These are phyloP conservation scores for Chalaropsis thielavioides DNA, from an alignment of 2,329 filamentous ascomycete species.

Conservation along the genomic window DNA sequence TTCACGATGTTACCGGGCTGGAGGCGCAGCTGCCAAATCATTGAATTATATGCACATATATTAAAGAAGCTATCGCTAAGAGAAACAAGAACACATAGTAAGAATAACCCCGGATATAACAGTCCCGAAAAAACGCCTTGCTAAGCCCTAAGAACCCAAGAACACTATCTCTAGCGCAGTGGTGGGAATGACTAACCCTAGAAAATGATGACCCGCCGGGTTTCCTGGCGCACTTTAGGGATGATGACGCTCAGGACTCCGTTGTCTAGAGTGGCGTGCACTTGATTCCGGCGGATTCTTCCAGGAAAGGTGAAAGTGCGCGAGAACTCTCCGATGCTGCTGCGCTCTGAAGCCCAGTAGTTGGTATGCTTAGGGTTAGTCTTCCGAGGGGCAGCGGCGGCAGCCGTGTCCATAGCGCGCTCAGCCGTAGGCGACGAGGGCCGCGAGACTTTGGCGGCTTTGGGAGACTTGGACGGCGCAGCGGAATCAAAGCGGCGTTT, in stretches of 20 bases:
- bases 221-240: slow-evolving; percentile 36
- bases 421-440: neutral
- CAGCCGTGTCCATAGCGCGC: slow-evolving; percentile 10
- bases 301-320: slow-evolving; percentile 53
- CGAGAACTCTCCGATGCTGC: slow-evolving; percentile 48
- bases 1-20: too few relatives aligned
- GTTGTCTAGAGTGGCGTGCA: slow-evolving; percentile 48
- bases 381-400: neutral
- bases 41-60: neutral
- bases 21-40: neutral
- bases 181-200: neutral
- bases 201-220: slow-evolving; percentile 19
- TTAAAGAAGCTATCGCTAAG: neutral
- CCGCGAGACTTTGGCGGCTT: neutral
- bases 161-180: neutral
- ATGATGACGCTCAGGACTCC: slow-evolving; percentile 49
- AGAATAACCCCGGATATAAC: neutral
- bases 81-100: neutral
- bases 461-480: neutral
- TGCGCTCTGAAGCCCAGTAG: slow-evolving; percentile 34
- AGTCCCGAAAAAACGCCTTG: neutral
- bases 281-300: slow-evolving; percentile 46
- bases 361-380: neutral
- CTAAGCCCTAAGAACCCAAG: neutral
- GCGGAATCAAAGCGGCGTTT: neutral